These are phyloP conservation scores for Strobilomyces confusus DNA, from an alignment of 768 basidiomycete genomes.

Conservation along the genomic window DNA sequence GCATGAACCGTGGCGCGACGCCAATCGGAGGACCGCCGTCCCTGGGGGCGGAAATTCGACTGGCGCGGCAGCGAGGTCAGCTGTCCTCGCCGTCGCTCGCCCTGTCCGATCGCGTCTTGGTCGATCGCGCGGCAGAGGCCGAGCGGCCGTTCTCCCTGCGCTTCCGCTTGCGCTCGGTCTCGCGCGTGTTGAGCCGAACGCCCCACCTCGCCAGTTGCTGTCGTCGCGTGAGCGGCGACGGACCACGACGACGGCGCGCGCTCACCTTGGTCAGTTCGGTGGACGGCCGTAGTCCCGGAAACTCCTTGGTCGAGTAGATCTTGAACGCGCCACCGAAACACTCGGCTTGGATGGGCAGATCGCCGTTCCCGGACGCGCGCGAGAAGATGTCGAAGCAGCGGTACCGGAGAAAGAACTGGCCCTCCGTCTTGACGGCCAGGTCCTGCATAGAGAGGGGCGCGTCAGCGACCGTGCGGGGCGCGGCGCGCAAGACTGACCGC, in stretches of 20 bases:
- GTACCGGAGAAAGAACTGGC: constrained; percentile 67
- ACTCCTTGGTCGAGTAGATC: constrained; percentile 71
- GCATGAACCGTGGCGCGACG: too few species aligned
- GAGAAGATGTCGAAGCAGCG: constrained; percentile 62
- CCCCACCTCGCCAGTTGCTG: constrained; percentile 35
- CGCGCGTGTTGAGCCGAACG: constrained; percentile 35
- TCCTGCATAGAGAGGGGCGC: constrained; percentile 40
- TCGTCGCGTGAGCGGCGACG: constrained; percentile 3
- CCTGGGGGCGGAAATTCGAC: background rate
- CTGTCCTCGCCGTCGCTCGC: constrained; percentile 26
- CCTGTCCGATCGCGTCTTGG: constrained; percentile 3
- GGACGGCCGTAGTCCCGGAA: constrained; percentile 65
- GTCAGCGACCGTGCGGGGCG: background rate
- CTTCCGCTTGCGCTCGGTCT: constrained; percentile 35
- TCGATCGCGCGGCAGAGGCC: constrained; percentile 4
- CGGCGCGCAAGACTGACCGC: constrained; percentile 37
- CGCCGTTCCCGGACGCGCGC: constrained; percentile 24
- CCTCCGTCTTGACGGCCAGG: constrained; percentile 62
- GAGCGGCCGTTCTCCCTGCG: constrained; percentile 21
- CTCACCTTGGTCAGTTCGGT: constrained; percentile 65
- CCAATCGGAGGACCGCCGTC: background rate
- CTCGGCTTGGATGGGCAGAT: constrained; percentile 54
- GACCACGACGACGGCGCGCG: background rate
- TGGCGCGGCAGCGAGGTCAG: constrained; percentile 4
- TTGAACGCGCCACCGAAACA: constrained; percentile 62